Conservation (phyloP, 2,329 filamentous ascomycete species). For the Mariannaea sp. region DNA sequence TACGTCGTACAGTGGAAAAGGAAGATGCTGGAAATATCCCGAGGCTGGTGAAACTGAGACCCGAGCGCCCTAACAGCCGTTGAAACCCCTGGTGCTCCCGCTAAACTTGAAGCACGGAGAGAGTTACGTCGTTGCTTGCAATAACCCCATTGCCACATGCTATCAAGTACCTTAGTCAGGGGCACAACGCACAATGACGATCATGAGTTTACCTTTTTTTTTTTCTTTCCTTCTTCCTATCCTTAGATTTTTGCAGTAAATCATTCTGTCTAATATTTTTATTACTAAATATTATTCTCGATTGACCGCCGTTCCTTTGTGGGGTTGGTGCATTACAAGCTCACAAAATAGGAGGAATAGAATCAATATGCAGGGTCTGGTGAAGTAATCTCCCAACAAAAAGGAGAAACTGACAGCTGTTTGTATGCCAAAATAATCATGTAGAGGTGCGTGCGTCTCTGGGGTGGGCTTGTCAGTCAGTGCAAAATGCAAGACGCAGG, state of each 20-base stretch:
- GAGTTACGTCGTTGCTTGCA: too few relatives aligned
- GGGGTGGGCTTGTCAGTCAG: slow-evolving; percentile 1
- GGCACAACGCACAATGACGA: slow-evolving; percentile 20
- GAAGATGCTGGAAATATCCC: background rate
- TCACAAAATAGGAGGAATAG: slow-evolving; percentile 18
- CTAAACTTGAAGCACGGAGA: slow-evolving; percentile 34
- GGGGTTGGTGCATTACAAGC: background rate
- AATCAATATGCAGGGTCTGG: slow-evolving; percentile 30
- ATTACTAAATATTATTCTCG: too few relatives aligned
- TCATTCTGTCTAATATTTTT: too few relatives aligned
- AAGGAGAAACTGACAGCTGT: slow-evolving; percentile 28
- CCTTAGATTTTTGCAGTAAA: too few relatives aligned
- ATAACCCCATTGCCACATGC: slow-evolving; percentile 37
- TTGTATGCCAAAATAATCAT: slow-evolving; percentile 16
- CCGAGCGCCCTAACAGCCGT: slow-evolving; percentile 29
- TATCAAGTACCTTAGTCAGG: slow-evolving; percentile 34
- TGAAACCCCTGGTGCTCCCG: slow-evolving; percentile 29
- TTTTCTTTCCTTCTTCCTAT: background rate
- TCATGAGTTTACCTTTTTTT: background rate
- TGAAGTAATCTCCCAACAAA: slow-evolving; percentile 38
- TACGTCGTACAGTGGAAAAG: too few relatives aligned
- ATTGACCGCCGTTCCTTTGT: too few relatives aligned
- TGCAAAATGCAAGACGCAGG: slow-evolving; percentile 1
- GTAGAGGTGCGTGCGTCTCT: slow-evolving; percentile 28
- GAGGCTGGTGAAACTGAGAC: slow-evolving; percentile 13